Evolutionary conservation across 345 rosid genomes (phyloP).

Genomic region (Ceriops decandra): DNA sequence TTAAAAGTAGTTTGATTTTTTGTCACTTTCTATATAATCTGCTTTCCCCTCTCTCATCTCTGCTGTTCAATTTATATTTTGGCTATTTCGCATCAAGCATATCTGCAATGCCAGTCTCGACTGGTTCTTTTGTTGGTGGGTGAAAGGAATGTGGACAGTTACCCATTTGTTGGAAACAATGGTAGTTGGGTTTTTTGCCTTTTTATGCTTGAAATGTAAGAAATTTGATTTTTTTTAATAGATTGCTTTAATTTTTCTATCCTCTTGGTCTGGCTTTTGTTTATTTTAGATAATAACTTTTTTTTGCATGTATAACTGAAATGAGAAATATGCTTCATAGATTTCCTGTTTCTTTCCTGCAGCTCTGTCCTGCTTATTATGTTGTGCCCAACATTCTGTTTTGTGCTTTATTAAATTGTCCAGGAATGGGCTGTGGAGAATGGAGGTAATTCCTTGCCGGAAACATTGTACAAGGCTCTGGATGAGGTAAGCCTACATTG

Average conservation of each 20-base stretch:
- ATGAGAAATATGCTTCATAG: background rate
- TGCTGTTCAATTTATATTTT: background rate
- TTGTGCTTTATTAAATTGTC: background rate
- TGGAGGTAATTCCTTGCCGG: constrained; percentile 67
- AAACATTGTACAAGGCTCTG: constrained; percentile 70
- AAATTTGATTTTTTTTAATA: background rate
- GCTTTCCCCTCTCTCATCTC: background rate
- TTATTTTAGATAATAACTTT: no score
- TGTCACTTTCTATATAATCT: background rate
- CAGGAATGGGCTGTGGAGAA: constrained; percentile 78
- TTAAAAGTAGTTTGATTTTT: no score
- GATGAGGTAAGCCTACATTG: constrained; percentile 66
- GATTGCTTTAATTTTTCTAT: no score
- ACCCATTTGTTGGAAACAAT: background rate
- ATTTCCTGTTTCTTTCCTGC: background rate
- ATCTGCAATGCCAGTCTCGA: background rate
- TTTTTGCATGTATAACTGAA: no score
- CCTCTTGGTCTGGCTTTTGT: no score
- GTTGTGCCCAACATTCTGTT: background rate
- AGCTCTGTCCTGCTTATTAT: background rate
- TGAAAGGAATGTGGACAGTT: background rate
- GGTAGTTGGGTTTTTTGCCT: background rate
- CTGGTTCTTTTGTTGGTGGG: background rate
- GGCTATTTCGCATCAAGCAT: background rate
- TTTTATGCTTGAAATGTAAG: background rate